These are phyloP conservation scores for Globisporangium viniferum DNA, from an alignment of 352 stramenopile genomes.

Conservation along the genomic window DNA sequence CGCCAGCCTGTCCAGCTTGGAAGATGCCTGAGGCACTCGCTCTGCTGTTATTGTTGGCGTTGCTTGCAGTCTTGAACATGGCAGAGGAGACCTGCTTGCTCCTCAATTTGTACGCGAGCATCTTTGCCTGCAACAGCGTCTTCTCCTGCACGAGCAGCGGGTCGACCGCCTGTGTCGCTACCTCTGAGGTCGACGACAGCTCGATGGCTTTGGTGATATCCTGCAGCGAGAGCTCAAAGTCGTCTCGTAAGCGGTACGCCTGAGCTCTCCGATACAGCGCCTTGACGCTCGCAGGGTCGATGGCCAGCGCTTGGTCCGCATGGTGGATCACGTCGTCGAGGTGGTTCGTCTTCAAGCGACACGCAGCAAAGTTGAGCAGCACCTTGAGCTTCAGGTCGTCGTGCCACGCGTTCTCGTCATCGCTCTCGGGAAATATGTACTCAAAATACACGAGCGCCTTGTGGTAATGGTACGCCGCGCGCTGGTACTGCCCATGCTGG, in stretches of 20 bases:
- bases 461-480: slow-evolving; percentile 80
- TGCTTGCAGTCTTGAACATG: slow-evolving; percentile 52
- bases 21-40: background rate
- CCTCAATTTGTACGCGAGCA: slow-evolving; percentile 66
- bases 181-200: background rate
- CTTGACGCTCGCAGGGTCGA: slow-evolving; percentile 58
- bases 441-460: slow-evolving; percentile 84
- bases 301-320: slow-evolving; percentile 46
- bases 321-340: slow-evolving; percentile 74
- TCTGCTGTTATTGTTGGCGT: background rate
- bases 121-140: slow-evolving; percentile 55
- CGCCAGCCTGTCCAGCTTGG: slow-evolving; percentile 4
- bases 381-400: slow-evolving; percentile 55
- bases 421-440: slow-evolving; percentile 77
- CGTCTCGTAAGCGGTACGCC: slow-evolving; percentile 56
- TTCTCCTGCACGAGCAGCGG: slow-evolving; percentile 53
- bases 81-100: slow-evolving; percentile 63
- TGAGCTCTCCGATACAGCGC: slow-evolving; percentile 69
- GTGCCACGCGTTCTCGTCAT: slow-evolving; percentile 44
- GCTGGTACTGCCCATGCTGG: slow-evolving; percentile 74
- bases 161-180: slow-evolving; percentile 19
- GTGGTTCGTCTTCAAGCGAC: slow-evolving; percentile 68
- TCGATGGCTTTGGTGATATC: slow-evolving; percentile 45
- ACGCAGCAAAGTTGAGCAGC: slow-evolving; percentile 75
- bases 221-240: slow-evolving; percentile 57